Evolutionary conservation across 2,329 filamentous ascomycete genomes (phyloP).

Genomic region (Trichoderma citrinoviride): DNA sequence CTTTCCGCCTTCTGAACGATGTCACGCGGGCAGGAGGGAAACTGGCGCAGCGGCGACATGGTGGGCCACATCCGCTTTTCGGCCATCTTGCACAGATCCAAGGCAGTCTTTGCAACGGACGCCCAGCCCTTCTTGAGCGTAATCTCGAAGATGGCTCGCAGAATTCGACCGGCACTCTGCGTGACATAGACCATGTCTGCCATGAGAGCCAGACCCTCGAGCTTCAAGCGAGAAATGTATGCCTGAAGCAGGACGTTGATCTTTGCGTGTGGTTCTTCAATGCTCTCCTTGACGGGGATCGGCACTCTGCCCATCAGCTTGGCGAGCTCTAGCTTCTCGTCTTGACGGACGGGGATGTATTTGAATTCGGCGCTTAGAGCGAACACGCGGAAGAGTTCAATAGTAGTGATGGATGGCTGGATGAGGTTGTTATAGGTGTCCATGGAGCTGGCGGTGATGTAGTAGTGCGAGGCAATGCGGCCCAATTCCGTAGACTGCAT

Average conservation of each 20-base stretch:
- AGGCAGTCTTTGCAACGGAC: constrained; percentile 83
- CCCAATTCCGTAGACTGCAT: constrained; percentile 91
- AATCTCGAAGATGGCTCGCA: constrained; percentile 95
- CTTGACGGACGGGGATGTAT: constrained; percentile 95
- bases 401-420: constrained; percentile 86
- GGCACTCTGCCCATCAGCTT: constrained; percentile 88
- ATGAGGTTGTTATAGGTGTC: constrained; percentile 94
- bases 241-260: constrained; percentile 97
- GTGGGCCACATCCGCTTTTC: constrained; percentile 99
- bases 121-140: constrained; percentile 97
- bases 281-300: constrained; percentile 94
- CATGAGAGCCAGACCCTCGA: constrained; percentile 94
- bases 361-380: constrained; percentile 97
- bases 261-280: constrained; percentile 95
- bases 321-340: constrained; percentile 94
- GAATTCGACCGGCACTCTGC: constrained; percentile 92
- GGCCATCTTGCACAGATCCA: constrained; percentile 97
- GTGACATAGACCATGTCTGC: constrained; percentile 98
- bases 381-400: constrained; percentile 96
- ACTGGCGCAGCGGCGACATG: constrained; percentile 93
- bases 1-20: constrained; percentile 90
- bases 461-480: constrained; percentile 95
- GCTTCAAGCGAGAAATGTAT: constrained; percentile 90
- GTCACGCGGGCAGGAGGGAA: constrained; percentile 75
- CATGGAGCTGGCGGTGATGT: constrained; percentile 96